Base-by-base conservation (phyloP, 2,329 filamentous ascomycete species). In the Arthrobotrys entomopaga region DNA sequence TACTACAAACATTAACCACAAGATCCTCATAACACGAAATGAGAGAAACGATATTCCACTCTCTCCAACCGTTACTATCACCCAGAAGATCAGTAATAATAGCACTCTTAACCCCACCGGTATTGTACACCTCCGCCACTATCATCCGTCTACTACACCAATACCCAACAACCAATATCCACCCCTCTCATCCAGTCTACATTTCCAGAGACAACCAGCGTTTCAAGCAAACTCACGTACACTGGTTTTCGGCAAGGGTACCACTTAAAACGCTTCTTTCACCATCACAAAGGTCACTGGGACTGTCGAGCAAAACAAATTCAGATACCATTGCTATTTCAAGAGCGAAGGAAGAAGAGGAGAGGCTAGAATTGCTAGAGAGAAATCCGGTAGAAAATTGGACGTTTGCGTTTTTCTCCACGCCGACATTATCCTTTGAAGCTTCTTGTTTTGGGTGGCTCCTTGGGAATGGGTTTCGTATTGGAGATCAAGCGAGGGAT, bases 331-430 rank as follows among this genome's bases (percentile, higher is more conserved):
- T 5, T 8, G 29, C 29, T 34, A 2, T 34, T 10, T 34, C 29
- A 34, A 46, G n/a, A 5, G 42, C n/a, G 13, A 3, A 46, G 42
- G 42, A 1, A 19, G 34, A 13, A 40, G 42, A 19, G 42, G 11
- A 46, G 42, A 59, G 16, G 46, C 34, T 29, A 29, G 26, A 8
- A 3, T 5, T 34, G 29, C 29, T 10, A 34, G 29, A 34, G 10
- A 66, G 38, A 22, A 58, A 57, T 5, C 57, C 63, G 3, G 56
- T 74, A 6, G 70, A 74, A 49, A 26, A 58, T 3, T 74, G 63
- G 63, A 74, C 70, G 16, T 48, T 57, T 5, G 57, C 70, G 5
- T 67, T 74, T 8, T 74, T 74, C 22, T 67, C 63, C 11, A 74
- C 70, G 1, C 70, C 70, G n/a, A 63, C 70, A 8, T 29, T 74